phyloP scores from a whole-genome alignment of 306 rosid species.

The Glycine tomentella region DNA sequence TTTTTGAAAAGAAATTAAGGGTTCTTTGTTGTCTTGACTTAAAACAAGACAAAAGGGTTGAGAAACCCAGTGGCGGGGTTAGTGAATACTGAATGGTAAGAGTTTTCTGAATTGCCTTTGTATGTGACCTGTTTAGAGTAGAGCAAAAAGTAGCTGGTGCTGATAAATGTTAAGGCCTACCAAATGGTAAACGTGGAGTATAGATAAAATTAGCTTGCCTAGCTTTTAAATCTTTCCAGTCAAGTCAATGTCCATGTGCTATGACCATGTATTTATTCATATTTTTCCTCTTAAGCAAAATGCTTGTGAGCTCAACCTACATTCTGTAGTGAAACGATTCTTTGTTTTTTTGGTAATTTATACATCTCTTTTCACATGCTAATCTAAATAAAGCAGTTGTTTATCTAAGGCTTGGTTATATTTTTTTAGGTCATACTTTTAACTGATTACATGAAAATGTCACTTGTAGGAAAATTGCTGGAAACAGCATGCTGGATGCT shows the following conservation, averaged over 20 bases:
- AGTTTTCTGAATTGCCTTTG: constrained; percentile 31
- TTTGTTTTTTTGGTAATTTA: not conserved
- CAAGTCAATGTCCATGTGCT: constrained; percentile 5
- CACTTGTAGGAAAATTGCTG: constrained; percentile 75
- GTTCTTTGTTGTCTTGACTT: constrained; percentile 6
- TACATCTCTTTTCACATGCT: constrained; percentile 32
- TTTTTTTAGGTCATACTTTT: not conserved
- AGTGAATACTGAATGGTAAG: not conserved
- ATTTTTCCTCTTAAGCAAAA: constrained; percentile 38
- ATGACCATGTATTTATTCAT: constrained; percentile 3
- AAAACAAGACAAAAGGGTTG: constrained; percentile 1
- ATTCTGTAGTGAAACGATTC: not conserved
- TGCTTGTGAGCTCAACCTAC: constrained; percentile 14
- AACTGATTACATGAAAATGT: constrained; percentile 35
- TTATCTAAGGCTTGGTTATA: constrained; percentile 17
- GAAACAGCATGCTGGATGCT: constrained; percentile 80
- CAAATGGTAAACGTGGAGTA: constrained; percentile 14
- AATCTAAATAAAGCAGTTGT: constrained; percentile 19
- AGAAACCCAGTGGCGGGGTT: not conserved
- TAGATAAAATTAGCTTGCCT: not conserved
- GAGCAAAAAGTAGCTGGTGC: constrained; percentile 26
- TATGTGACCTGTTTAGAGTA: constrained; percentile 23
- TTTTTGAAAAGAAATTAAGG: not conserved
- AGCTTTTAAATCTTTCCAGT: constrained; percentile 28
- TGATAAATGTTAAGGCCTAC: constrained; percentile 25